These are phyloP conservation scores for Mycena capillaripes DNA, from an alignment of 768 basidiomycete genomes.

Conservation along the genomic window DNA sequence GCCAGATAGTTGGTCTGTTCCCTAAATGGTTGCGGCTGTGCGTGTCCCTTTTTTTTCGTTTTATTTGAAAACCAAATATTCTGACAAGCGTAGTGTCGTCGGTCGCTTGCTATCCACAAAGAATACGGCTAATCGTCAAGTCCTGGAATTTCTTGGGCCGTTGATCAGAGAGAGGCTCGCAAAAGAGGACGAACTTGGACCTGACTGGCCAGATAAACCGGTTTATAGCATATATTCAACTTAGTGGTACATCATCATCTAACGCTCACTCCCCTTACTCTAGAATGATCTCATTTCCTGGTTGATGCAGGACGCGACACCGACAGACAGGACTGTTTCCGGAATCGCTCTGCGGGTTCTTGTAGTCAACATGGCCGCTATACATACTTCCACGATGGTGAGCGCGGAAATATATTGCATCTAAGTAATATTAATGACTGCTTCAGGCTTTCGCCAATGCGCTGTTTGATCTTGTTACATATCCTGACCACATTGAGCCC, in stretches of 20 bases:
- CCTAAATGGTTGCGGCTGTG: not conserved
- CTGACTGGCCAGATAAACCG: constrained; percentile 47
- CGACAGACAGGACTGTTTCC: not conserved
- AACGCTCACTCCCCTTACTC: too few species aligned
- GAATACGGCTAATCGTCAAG: not conserved
- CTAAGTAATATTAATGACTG: too few species aligned
- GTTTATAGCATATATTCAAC: constrained; percentile 36
- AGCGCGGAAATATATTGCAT: too few species aligned
- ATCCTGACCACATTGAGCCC: not conserved
- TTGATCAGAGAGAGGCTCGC: constrained; percentile 46
- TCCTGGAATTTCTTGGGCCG: constrained; percentile 40
- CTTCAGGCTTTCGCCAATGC: constrained; percentile 28
- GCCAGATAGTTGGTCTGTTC: not conserved
- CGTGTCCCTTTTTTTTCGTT: not conserved
- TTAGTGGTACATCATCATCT: too few species aligned
- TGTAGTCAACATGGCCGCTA: constrained; percentile 2
- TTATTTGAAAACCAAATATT: not conserved
- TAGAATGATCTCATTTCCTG: constrained; percentile 16
- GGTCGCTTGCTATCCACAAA: not conserved
- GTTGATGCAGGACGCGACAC: constrained; percentile 3
- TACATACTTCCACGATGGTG: not conserved
- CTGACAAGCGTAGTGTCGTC: not conserved
- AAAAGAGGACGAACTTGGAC: constrained; percentile 40
- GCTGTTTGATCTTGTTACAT: constrained; percentile 2
- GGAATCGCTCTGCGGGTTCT: not conserved